Percentiles rank a stretch among this genome's conserved stretches.
Conservation (phyloP, 257 asterid species). For the Primulina eburnea region DNA sequence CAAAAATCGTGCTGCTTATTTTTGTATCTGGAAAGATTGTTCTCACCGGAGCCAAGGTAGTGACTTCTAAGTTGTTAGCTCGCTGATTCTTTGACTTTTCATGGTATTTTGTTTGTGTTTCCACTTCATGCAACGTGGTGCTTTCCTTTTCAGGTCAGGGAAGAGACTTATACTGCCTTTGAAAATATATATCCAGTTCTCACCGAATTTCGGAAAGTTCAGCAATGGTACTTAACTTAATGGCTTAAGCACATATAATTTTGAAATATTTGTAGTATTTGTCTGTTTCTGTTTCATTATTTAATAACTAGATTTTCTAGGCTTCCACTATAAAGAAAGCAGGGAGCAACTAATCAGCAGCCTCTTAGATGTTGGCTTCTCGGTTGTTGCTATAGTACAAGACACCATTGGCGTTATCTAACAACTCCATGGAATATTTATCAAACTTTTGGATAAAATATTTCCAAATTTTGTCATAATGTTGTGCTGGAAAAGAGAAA, state of each 20-base stretch:
- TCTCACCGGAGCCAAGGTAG: conserved; percentile 93
- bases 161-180: conserved; percentile 83
- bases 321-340: too few relatives aligned
- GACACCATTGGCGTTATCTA: too few relatives aligned
- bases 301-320: too few relatives aligned
- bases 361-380: too few relatives aligned
- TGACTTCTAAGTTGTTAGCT: conserved; percentile 12
- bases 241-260: background rate
- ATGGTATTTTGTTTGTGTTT: background rate
- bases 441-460: too few relatives aligned
- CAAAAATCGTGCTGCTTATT: conserved; percentile 86
- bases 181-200: conserved; percentile 94
- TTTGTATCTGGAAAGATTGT: conserved; percentile 96
- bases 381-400: too few relatives aligned
- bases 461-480: too few relatives aligned
- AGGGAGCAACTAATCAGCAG: too few relatives aligned
- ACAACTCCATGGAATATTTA: too few relatives aligned
- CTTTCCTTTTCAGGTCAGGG: conserved; percentile 62
- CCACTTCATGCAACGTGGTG: background rate
- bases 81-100: background rate
- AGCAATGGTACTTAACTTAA: conserved; percentile 64
- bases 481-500: too few relatives aligned
- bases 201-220: conserved; percentile 84
- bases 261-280: background rate
- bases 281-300: background rate